Evolutionary conservation across 148 eudicot genomes (phyloP), one percentile per base, ranked within the genome.

Genomic region (Diospyros lotus): DNA sequence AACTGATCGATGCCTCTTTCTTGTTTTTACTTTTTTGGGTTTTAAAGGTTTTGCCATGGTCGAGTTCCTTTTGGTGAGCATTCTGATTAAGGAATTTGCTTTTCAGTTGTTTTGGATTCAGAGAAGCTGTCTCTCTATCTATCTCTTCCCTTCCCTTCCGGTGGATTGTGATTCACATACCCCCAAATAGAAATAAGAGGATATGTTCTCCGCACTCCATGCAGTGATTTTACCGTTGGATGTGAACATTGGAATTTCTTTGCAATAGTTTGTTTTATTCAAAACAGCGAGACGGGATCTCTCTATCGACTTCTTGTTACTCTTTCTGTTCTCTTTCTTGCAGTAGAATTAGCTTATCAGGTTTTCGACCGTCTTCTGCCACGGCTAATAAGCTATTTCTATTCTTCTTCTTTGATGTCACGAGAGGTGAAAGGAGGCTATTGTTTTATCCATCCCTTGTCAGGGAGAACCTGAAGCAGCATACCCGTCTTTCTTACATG

Each of bases 1-100:
- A 46, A 48, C n/a, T 42, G 65, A 41, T 42, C 8, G 12, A 55
- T 55, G n/a, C 28, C 15, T 54, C 39, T 14, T 55, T 53, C 51
- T 64, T 56, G 18, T 50, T 9, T 28, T 66, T 12, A n/a, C 50
- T 45, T 40, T 58, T 58, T 39, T 28, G 58, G 5, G 15, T 68
- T 3, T 0, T 80, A 66, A 81, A 90, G 89, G 85, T 83, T 70
- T 70, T 70, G 78, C 80, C 81, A 72, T 61, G 63, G 66, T 80
- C 79, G 68, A 67, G 87, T 84, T 85, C 80, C 69, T 80, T 83
- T 82, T 72, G 90, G 90, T 88, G 87, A 88, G 89, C 82, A 84
- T 86, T 76, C 76, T 80, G 73, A 79, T 71, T 80, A 72, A 78
- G 82, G 84, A 77, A 73, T 71, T 79, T 82, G 58, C 71, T 79